Evolutionary conservation across 306 rosid species (phyloP).

Genomic region (Corylus heterophylla): DNA sequence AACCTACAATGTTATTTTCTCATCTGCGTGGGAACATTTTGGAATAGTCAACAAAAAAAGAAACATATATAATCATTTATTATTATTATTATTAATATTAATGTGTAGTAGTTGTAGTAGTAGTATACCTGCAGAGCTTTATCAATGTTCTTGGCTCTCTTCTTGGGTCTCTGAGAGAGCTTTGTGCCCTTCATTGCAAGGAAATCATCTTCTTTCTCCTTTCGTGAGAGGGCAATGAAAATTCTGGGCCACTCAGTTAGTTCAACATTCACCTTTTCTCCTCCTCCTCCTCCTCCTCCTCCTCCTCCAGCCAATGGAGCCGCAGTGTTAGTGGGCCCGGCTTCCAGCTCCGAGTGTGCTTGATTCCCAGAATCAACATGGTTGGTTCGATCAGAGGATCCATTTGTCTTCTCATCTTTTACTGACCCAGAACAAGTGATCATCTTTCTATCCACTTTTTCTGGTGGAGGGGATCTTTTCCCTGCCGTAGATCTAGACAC

Average conservation of each 20-base stretch:
- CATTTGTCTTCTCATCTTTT: slow-evolving; percentile 52
- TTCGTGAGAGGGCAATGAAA: slow-evolving; percentile 59
- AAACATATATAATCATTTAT: neutral
- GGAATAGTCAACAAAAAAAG: neutral
- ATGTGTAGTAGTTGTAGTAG: too few species aligned
- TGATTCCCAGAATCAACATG: slow-evolving; percentile 36
- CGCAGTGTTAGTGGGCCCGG: slow-evolving; percentile 2
- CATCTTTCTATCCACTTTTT: slow-evolving; percentile 50
- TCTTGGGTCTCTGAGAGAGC: slow-evolving; percentile 80
- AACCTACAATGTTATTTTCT: neutral
- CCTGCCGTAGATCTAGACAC: slow-evolving; percentile 49
- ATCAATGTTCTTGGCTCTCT: slow-evolving; percentile 70
- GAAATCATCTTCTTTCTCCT: slow-evolving; percentile 86
- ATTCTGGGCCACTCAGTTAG: slow-evolving; percentile 65
- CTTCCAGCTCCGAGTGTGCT: slow-evolving; percentile 33
- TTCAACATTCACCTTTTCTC: slow-evolving; percentile 43
- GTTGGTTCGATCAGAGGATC: slow-evolving; percentile 37
- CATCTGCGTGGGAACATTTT: neutral
- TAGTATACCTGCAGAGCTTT: slow-evolving; percentile 56
- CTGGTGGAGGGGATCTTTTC: slow-evolving; percentile 45
- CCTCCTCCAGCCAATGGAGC: neutral
- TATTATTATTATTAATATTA: neutral
- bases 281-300: slow-evolving; percentile 16
- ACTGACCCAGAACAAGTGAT: slow-evolving; percentile 35
- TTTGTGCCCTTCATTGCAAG: slow-evolving; percentile 80